Base-by-base conservation (phyloP, 208 protist genomes). In the Endotrypanum monterogeii region DNA sequence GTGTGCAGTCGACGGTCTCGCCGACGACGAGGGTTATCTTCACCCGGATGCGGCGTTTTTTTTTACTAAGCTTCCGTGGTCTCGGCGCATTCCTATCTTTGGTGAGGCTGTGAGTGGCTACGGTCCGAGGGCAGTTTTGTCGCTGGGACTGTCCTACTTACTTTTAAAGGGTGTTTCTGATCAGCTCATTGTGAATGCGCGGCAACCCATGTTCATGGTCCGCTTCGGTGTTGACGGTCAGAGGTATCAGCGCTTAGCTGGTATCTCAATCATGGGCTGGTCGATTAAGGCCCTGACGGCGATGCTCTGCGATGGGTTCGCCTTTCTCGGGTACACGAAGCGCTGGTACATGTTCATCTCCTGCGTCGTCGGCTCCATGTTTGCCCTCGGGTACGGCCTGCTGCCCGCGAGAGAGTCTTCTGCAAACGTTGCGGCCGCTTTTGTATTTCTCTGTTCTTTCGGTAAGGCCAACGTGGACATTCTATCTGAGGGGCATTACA, bases 401-500 rank as follows among this genome's bases (percentile, higher is more conserved):
- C 79, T 93, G 28, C 88, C 90, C 28, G 67, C 68, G 28, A 83
- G 74, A 65, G 20, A 23, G 4, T 70, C 73, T 5, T 85, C 81
- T 44, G 88, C 80, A 50, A 54, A 84, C 30, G 68, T 62, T 8
- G 88, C 76, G 30, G 83, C 67, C 32, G 84, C 72, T 16, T 80
- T 95, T 51, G 74, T 90, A 71, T 92, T 92, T 66, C 67, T 92
- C 28, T 83, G 75, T 46, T 71, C 65, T 50, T 91, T 77, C 63
- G 76, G 81, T 46, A 91, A 89, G 75, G 83, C 86, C 32, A 90
- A 89, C 68, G 80, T 95, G 58, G 90, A 95, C 73, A 92, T 93
- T 63, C 82, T 95, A 18, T 90, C 86, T 1, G 83, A 95, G 73
- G 90, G 90, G 46, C 86, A 89, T 69, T 95, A 95, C 88, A 93